Percentiles rank a stretch among this genome's conserved stretches.
Conservation (phyloP, 176 grass and related monocot genomes). For the Stipa capillata region DNA sequence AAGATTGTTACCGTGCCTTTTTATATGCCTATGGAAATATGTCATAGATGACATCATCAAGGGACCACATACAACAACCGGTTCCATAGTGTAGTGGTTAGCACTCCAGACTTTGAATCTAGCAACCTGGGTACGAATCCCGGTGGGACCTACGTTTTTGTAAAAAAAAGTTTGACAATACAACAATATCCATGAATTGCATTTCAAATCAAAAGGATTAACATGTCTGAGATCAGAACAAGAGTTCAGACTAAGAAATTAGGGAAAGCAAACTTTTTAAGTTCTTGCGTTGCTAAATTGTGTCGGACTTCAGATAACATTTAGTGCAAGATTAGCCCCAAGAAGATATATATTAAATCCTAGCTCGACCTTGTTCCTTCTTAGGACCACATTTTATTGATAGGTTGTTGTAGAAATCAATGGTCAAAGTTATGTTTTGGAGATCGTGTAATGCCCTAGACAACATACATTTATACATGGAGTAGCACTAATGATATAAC, state of each 20-base stretch:
- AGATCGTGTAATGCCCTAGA: background rate
- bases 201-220: background rate
- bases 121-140: slow-evolving; percentile 89
- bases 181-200: background rate
- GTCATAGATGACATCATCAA: background rate
- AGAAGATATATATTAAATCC: background rate
- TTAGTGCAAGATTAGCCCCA: background rate
- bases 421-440: background rate
- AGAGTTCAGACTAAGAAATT: too few relatives aligned
- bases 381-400: background rate
- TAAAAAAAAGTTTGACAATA: background rate
- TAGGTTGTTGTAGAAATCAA: background rate
- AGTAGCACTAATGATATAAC: background rate
- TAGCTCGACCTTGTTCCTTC: background rate
- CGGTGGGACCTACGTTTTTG: slow-evolving; percentile 40
- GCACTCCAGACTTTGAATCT: slow-evolving; percentile 99
- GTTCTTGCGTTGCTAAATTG: background rate
- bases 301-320: background rate
- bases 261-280: background rate
- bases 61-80: background rate
- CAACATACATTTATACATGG: background rate
- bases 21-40: background rate
- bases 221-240: too few relatives aligned
- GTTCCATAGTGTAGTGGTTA: slow-evolving; percentile 90
- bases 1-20: background rate